Evolutionary conservation across 2,329 filamentous ascomycete species (phyloP).

Genomic region (Metarhizium anisopliae): DNA sequence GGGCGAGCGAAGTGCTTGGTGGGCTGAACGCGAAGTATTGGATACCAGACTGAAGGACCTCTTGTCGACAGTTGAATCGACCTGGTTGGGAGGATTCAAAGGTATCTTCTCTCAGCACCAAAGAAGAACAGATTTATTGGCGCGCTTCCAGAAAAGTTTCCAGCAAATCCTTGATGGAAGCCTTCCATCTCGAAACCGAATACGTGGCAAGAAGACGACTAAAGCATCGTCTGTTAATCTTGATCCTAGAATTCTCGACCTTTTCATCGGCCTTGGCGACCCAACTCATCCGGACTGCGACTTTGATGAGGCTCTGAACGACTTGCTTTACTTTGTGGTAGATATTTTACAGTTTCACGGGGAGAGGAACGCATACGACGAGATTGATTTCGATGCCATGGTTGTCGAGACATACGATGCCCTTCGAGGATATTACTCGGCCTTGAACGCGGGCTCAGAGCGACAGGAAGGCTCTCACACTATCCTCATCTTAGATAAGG

Average conservation of each 20-base stretch:
- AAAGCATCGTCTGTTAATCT: conserved; percentile 35
- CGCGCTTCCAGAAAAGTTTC: conserved; percentile 69
- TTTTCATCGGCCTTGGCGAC: conserved; percentile 81
- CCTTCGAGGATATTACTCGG: conserved; percentile 65
- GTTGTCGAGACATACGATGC: conserved; percentile 82
- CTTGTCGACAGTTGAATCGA: conserved; percentile 76
- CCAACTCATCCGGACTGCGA: conserved; percentile 59
- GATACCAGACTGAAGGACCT: conserved; percentile 71
- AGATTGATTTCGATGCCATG: conserved; percentile 92
- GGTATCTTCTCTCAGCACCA: conserved; percentile 79
- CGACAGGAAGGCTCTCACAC: conserved; percentile 53
- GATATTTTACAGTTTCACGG: conserved; percentile 96
- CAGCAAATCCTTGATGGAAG: conserved; percentile 72
- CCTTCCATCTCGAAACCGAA: conserved; percentile 69
- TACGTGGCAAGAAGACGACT: conserved; percentile 44
- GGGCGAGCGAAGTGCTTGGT: conserved; percentile 77
- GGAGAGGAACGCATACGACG: conserved; percentile 92
- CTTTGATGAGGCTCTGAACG: conserved; percentile 81
- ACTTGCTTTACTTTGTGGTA: conserved; percentile 90
- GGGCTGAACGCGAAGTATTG: conserved; percentile 72
- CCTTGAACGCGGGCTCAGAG: conserved; percentile 29
- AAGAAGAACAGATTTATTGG: conserved; percentile 54
- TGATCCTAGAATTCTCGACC: conserved; percentile 61
- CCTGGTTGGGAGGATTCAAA: conserved; percentile 92
- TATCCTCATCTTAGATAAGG: conserved; percentile 84